Evolutionary conservation across 768 basidiomycete species (phyloP).

Genomic region (Vishniacozyma victoriae): DNA sequence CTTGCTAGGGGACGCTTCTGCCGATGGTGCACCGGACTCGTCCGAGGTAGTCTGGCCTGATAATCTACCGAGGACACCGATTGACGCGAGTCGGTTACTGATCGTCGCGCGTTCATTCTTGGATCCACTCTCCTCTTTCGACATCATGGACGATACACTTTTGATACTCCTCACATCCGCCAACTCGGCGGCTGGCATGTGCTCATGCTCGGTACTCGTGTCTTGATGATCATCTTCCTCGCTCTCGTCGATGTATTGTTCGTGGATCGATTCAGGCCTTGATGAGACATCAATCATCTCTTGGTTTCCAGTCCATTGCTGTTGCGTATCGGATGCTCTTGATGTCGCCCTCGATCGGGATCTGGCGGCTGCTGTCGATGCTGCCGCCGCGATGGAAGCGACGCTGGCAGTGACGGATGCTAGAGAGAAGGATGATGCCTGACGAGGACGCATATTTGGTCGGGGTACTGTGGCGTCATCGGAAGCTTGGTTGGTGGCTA

Average conservation of each 20-base stretch:
- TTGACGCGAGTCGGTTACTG: constrained; percentile 71
- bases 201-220: too few species aligned
- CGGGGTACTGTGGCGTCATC: constrained; percentile 2
- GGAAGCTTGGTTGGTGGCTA: not conserved
- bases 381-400: constrained; percentile 54
- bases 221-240: constrained; percentile 23
- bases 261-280: constrained; percentile 53
- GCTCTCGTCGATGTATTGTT: constrained; percentile 31
- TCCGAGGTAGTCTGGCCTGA: not conserved
- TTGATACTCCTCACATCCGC: constrained; percentile 6
- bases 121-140: constrained; percentile 32
- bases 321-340: constrained; percentile 16
- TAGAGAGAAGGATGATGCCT: constrained; percentile 77
- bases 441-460: constrained; percentile 61
- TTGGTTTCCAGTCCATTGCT: constrained; percentile 48
- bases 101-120: constrained; percentile 59
- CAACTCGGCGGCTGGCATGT: constrained; percentile 5
- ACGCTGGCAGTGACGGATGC: constrained; percentile 66
- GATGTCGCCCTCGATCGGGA: constrained; percentile 37
- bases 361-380: constrained; percentile 46
- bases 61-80: constrained; percentile 51
- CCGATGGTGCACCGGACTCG: not conserved
- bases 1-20: constrained; percentile 5
- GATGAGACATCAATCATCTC: constrained; percentile 57
- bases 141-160: constrained; percentile 15